phyloP scores from a whole-genome alignment of 2,329 filamentous ascomycete genomes.

The Alternaria triticimaculans region DNA sequence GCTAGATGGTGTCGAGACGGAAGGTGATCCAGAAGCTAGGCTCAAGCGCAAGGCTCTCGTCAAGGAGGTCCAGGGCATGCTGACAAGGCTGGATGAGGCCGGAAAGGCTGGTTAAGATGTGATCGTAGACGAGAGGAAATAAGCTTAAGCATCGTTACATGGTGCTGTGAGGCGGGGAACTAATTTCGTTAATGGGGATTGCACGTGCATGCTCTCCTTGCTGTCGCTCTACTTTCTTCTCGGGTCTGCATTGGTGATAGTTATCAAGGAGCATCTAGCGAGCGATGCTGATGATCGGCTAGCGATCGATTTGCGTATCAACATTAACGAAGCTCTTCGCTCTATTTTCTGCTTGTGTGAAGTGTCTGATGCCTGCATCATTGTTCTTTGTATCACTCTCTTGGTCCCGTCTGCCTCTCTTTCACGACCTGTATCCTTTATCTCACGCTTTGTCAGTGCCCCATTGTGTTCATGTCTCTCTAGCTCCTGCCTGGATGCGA shows the following conservation, averaged over 20 bases:
- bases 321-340: not conserved
- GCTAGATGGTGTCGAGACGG: constrained; percentile 76
- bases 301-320: not conserved
- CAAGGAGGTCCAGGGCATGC: constrained; percentile 70
- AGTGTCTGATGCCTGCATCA: not conserved
- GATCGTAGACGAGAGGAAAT: not conserved
- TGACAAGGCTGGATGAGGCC: constrained; percentile 68
- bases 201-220: not conserved
- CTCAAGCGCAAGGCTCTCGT: constrained; percentile 74
- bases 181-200: not conserved
- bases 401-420: not conserved
- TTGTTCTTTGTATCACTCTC: not conserved
- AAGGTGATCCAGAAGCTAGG: constrained; percentile 70
- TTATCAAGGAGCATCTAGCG: not conserved
- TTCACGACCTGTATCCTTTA: not conserved
- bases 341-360: not conserved
- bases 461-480: not conserved
- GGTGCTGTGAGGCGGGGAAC: not conserved
- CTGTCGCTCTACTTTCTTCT: not conserved
- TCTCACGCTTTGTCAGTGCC: not conserved
- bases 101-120: constrained; percentile 22
- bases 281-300: not conserved
- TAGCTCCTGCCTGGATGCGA: not conserved
- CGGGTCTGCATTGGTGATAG: not conserved
- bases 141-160: not conserved